A percentile compares a stretch with the other conserved stretches of the same genome.
phyloP scores from a whole-genome alignment of 2,329 filamentous ascomycete species.

The Coniosporium tulheliwenetii region DNA sequence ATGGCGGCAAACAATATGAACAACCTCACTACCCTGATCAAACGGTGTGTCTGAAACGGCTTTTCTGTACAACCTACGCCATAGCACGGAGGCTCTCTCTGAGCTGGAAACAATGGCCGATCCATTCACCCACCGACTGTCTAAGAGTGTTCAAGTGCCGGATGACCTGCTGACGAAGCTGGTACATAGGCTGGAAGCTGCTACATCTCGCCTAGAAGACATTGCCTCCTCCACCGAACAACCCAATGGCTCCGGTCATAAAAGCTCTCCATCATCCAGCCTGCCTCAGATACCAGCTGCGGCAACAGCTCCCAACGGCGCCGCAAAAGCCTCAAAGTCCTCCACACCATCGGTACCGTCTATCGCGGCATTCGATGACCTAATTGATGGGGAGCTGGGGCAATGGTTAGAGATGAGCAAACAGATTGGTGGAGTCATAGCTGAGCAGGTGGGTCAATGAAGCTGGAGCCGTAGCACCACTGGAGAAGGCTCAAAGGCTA shows the following conservation, averaged over 20 bases:
- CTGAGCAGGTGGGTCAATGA: neutral
- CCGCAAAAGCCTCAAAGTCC: slow-evolving; percentile 7
- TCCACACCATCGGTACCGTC: slow-evolving; percentile 27
- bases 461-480: neutral
- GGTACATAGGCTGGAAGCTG: slow-evolving; percentile 73
- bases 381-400: slow-evolving; percentile 59
- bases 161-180: slow-evolving; percentile 32
- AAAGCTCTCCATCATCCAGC: slow-evolving; percentile 11
- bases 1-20: slow-evolving; percentile 83
- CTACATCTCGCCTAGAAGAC: slow-evolving; percentile 89
- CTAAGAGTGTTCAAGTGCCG: slow-evolving; percentile 8
- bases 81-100: no score
- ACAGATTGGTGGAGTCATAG: slow-evolving; percentile 37
- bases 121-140: slow-evolving; percentile 7
- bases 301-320: slow-evolving; percentile 20
- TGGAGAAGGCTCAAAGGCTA: neutral
- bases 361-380: slow-evolving; percentile 76
- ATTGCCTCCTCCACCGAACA: slow-evolving; percentile 62
- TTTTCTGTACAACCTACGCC: no score
- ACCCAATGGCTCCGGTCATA: slow-evolving; percentile 27
- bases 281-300: slow-evolving; percentile 15
- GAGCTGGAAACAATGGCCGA: neutral
- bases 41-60: slow-evolving; percentile 51
- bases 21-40: slow-evolving; percentile 93
- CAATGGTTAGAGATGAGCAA: slow-evolving; percentile 66